Evolutionary conservation across 768 basidiomycete species (phyloP).

Genomic region (Lentinula boryana): DNA sequence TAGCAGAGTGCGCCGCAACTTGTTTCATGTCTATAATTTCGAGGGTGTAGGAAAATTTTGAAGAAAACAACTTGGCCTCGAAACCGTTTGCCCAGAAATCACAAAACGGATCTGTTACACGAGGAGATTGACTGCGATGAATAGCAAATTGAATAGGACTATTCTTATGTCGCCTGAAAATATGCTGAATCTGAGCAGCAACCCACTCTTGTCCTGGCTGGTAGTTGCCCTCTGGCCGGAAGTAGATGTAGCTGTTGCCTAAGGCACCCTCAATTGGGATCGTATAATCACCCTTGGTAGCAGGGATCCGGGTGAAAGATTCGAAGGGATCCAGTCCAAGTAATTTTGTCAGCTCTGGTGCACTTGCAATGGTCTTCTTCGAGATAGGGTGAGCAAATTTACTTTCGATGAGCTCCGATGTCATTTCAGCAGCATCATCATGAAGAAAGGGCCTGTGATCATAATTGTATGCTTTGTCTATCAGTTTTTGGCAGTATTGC

Average conservation of each 20-base stretch:
- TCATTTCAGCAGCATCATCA: neutral
- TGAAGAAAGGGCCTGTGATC: too few relatives aligned
- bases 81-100: slow-evolving; percentile 1
- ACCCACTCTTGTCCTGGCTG: neutral
- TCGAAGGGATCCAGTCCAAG: neutral
- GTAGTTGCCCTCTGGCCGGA: neutral
- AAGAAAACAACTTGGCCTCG: neutral
- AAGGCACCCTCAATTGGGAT: neutral
- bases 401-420: too few relatives aligned
- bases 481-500: slow-evolving; percentile 7
- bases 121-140: neutral
- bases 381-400: too few relatives aligned
- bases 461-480: slow-evolving; percentile 10
- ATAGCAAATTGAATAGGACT: neutral
- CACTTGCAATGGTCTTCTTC: neutral
- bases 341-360: neutral
- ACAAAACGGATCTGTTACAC: neutral
- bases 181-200: slow-evolving; percentile 4
- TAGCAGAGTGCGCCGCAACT: neutral
- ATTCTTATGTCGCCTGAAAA: neutral
- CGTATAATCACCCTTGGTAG: neutral
- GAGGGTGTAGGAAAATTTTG: neutral
- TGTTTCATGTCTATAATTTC: neutral
- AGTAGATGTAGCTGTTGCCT: slow-evolving; percentile 5
- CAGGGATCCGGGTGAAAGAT: neutral